Evolutionary conservation across 1,139 yeast genomes (phyloP).

Genomic region (Wickerhamiella infanticola): DNA sequence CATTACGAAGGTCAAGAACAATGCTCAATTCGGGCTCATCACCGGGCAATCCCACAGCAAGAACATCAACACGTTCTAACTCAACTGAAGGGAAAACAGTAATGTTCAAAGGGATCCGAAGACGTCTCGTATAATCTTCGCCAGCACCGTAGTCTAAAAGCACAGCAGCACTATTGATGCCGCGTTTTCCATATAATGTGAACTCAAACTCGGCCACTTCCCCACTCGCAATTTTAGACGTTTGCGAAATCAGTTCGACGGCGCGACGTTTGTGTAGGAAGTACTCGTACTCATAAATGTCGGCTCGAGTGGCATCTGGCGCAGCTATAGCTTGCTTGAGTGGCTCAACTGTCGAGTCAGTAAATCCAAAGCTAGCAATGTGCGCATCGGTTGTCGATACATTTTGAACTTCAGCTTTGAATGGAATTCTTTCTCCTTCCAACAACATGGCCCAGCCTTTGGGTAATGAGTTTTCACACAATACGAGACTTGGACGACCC

Average conservation of each 20-base stretch:
- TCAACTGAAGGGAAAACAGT: constrained; percentile 62
- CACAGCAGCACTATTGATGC: constrained; percentile 50
- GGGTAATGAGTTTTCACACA: constrained; percentile 33
- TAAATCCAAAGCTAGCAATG: constrained; percentile 34
- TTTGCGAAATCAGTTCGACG: constrained; percentile 21
- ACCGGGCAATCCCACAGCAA: constrained; percentile 29
- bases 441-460: constrained; percentile 64
- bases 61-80: constrained; percentile 55
- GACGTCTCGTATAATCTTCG: constrained; percentile 33
- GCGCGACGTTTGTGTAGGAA: constrained; percentile 45
- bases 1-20: constrained; percentile 53
- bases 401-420: constrained; percentile 41
- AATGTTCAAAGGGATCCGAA: constrained; percentile 49
- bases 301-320: constrained; percentile 39
- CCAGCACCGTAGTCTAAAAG: constrained; percentile 46
- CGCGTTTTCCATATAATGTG: constrained; percentile 56
- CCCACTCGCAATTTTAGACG: constrained; percentile 15
- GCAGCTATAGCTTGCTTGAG: constrained; percentile 33
- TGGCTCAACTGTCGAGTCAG: constrained; percentile 62
- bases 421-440: constrained; percentile 53
- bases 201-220: constrained; percentile 30
- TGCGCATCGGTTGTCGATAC: constrained; percentile 17
- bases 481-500: not conserved
- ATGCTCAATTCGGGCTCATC: constrained; percentile 32
- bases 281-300: constrained; percentile 64